phyloP scores from a whole-genome alignment of 192 early-diverging fungal species.

The Lobosporangium transversale region DNA sequence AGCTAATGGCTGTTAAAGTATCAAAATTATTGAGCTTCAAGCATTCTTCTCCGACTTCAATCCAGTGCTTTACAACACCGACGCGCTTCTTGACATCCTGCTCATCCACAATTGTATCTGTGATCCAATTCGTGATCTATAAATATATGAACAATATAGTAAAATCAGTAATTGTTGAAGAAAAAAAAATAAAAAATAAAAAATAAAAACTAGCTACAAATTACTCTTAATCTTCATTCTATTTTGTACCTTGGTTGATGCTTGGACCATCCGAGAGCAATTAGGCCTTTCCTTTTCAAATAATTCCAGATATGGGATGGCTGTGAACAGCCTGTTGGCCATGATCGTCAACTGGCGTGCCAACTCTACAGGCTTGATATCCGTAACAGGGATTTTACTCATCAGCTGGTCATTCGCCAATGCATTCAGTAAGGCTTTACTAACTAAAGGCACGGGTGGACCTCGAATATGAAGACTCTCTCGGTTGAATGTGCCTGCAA shows the following conservation, averaged over 20 bases:
- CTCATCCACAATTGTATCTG: conserved; percentile 77
- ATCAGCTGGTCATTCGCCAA: conserved; percentile 21
- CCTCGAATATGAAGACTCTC: conserved; percentile 12
- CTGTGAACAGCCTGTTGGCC: conserved; percentile 70
- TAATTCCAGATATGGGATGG: conserved; percentile 78
- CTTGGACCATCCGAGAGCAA: conserved; percentile 65
- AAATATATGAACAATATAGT: background rate
- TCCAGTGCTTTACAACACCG: conserved; percentile 77
- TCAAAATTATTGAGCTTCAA: conserved; percentile 50
- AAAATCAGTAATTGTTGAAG: no score
- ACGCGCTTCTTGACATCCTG: conserved; percentile 75
- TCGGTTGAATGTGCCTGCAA: conserved; percentile 17
- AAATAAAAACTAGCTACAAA: conserved; percentile 59
- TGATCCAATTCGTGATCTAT: conserved; percentile 63
- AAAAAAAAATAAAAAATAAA: background rate
- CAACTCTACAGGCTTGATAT: conserved; percentile 82
- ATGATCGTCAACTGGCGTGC: conserved; percentile 90
- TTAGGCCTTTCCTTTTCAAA: conserved; percentile 71
- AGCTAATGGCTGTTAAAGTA: conserved; percentile 37
- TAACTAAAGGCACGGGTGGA: conserved; percentile 30
- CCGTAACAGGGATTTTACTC: conserved; percentile 61
- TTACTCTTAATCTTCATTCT: conserved; percentile 12
- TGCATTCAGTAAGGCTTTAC: conserved; percentile 32
- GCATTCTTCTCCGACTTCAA: conserved; percentile 72
- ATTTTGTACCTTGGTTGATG: conserved; percentile 74